Conservation (phyloP, 2,329 filamentous ascomycete genomes). For the Aspergillus viridinutans region DNA sequence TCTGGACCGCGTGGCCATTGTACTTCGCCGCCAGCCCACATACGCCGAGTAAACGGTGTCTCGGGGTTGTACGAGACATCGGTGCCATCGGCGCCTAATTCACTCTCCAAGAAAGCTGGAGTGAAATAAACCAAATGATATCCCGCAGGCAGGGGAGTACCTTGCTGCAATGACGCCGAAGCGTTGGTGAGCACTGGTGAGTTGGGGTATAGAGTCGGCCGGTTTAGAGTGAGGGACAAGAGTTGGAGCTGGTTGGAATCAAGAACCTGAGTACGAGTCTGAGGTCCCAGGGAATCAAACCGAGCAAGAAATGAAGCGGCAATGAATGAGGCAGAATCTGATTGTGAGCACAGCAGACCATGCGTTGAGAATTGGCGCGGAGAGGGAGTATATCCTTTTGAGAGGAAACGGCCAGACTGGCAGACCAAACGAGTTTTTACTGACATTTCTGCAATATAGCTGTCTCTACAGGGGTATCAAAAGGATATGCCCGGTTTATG, state of each 20-base stretch:
- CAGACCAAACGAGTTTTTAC: background rate
- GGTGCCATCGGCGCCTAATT: constrained; percentile 58
- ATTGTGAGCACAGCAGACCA: constrained; percentile 4
- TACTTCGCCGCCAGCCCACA: constrained; percentile 65
- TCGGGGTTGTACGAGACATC: constrained; percentile 59
- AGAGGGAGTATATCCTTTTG: background rate
- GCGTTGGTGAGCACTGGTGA: constrained; percentile 37
- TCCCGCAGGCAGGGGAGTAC: constrained; percentile 53
- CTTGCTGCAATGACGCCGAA: constrained; percentile 32
- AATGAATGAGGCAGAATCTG: constrained; percentile 29
- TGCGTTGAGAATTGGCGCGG: constrained; percentile 12
- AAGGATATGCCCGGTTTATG: background rate
- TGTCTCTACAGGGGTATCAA: background rate
- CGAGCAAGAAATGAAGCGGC: constrained; percentile 41
- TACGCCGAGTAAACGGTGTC: constrained; percentile 57
- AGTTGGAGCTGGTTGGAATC: constrained; percentile 63
- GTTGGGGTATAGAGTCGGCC: constrained; percentile 40
- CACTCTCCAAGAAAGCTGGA: constrained; percentile 50
- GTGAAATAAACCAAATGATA: constrained; percentile 65
- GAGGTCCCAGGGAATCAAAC: constrained; percentile 40
- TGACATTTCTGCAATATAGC: background rate
- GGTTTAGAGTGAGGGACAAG: constrained; percentile 55
- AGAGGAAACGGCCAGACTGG: background rate
- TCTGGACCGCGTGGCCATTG: constrained; percentile 41
- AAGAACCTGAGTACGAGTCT: constrained; percentile 49